These are phyloP conservation scores for Lophiostoma macrostomum DNA, from an alignment of 495 filamentous ascomycete species.

Conservation along the genomic window DNA sequence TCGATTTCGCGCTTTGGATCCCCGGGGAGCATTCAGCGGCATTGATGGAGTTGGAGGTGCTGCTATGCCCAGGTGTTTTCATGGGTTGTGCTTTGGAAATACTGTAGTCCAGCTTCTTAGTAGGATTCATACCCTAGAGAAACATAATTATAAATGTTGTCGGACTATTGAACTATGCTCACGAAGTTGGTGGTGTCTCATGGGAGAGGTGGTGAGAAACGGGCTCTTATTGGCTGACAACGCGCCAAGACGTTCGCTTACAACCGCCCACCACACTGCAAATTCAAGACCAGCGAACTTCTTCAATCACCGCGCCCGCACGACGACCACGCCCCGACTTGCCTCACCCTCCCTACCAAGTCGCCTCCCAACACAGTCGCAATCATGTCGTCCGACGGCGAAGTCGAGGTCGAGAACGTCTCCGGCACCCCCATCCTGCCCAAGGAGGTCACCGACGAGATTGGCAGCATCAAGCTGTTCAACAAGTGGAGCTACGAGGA, in stretches of 20 bases:
- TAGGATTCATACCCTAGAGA: too few relatives aligned
- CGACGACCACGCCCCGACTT: constrained; percentile 10
- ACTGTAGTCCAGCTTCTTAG: too few relatives aligned
- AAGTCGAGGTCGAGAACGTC: constrained; percentile 84
- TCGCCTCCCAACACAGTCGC: constrained; percentile 26
- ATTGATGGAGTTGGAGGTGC: constrained; percentile 22
- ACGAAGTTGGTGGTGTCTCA: too few relatives aligned
- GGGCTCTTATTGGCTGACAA: too few relatives aligned
- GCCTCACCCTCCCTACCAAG: constrained; percentile 9
- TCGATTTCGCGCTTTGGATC: not conserved
- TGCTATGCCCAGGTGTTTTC: too few relatives aligned
- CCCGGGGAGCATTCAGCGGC: constrained; percentile 11
- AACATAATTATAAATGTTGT: too few relatives aligned
- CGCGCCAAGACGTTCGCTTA: too few relatives aligned
- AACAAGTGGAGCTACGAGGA: constrained; percentile 97
- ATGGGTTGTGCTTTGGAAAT: not conserved
- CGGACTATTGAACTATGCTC: not conserved
- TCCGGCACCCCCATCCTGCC: constrained; percentile 77
- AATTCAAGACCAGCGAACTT: constrained; percentile 8
- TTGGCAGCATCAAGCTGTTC: constrained; percentile 97
- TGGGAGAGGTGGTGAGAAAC: too few relatives aligned
- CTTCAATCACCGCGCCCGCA: constrained; percentile 15
- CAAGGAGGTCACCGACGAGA: constrained; percentile 87
- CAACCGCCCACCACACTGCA: constrained; percentile 2
- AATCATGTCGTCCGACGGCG: constrained; percentile 82